A percentile compares a stretch with the other conserved stretches of the same genome.
Evolutionary conservation across 495 filamentous ascomycete genomes (phyloP).

Genomic region (Filosporella fistucella): DNA sequence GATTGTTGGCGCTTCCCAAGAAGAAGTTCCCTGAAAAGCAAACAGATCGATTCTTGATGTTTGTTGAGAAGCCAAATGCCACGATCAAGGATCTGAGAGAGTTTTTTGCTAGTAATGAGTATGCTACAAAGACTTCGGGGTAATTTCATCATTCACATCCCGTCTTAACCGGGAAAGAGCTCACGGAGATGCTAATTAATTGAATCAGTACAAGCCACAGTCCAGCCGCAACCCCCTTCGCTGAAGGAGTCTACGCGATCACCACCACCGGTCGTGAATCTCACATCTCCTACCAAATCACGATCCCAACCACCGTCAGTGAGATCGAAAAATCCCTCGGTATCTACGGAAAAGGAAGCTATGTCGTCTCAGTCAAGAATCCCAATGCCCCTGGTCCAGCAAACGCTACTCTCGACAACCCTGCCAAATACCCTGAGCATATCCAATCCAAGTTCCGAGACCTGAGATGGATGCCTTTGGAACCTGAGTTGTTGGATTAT

Average conservation of each 20-base stretch:
- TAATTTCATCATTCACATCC: slow-evolving; percentile 3
- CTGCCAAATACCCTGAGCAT: slow-evolving; percentile 67
- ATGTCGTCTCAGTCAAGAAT: slow-evolving; percentile 77
- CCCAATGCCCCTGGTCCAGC: slow-evolving; percentile 63
- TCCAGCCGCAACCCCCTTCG: slow-evolving; percentile 69
- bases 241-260: slow-evolving; percentile 84
- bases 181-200: background rate
- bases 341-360: slow-evolving; percentile 66
- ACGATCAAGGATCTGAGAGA: slow-evolving; percentile 69
- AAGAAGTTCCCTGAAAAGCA: slow-evolving; percentile 74
- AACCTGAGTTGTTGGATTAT: slow-evolving; percentile 75
- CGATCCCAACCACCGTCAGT: slow-evolving; percentile 64
- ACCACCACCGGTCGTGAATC: slow-evolving; percentile 65
- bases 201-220: slow-evolving; percentile 51
- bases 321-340: slow-evolving; percentile 78
- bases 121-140: slow-evolving; percentile 74
- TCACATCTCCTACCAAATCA: slow-evolving; percentile 80
- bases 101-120: slow-evolving; percentile 59
- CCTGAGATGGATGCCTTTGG: slow-evolving; percentile 67
- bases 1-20: slow-evolving; percentile 79
- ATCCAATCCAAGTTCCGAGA: slow-evolving; percentile 70
- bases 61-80: slow-evolving; percentile 73
- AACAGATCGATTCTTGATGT: slow-evolving; percentile 71
- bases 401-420: slow-evolving; percentile 57
- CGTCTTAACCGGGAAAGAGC: background rate